These are phyloP conservation scores for Rhamnella rubrinervis DNA, from an alignment of 331 rosid species.

Conservation along the genomic window DNA sequence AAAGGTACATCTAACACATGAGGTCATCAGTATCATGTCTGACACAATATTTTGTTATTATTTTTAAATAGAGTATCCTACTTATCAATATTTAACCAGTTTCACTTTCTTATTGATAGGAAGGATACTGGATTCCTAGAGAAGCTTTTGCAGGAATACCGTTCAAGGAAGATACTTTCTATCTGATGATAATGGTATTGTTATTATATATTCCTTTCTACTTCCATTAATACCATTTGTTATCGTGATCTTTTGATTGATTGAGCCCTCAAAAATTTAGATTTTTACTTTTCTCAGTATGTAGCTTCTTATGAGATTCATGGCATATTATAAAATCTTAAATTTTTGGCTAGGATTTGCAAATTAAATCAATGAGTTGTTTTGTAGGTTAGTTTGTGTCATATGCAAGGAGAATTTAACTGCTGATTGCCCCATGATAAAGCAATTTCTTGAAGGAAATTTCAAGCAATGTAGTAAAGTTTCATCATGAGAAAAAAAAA, in stretches of 20 bases:
- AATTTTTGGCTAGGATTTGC: neutral
- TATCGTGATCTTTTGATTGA: neutral
- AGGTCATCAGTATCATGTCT: neutral
- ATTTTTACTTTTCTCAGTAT: neutral
- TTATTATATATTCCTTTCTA: conserved; percentile 1
- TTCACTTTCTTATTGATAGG: conserved; percentile 31
- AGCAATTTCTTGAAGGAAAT: neutral
- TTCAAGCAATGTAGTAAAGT: neutral
- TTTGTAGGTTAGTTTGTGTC: neutral
- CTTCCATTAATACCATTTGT: neutral
- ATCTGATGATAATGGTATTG: conserved; percentile 71
- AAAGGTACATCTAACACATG: neutral
- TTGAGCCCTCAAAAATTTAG: neutral
- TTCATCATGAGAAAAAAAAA: neutral
- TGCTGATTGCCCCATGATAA: neutral
- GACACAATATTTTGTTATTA: no score
- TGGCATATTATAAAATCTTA: neutral
- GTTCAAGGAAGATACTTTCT: conserved; percentile 85
- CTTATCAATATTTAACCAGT: neutral
- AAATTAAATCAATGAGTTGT: neutral
- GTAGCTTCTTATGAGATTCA: neutral
- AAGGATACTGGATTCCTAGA: conserved; percentile 56
- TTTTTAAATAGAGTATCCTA: neutral
- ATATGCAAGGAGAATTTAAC: neutral
- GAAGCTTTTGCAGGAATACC: conserved; percentile 57